phyloP scores from a whole-genome alignment of 2,329 filamentous ascomycete genomes.

The Alternaria ventricosa region DNA sequence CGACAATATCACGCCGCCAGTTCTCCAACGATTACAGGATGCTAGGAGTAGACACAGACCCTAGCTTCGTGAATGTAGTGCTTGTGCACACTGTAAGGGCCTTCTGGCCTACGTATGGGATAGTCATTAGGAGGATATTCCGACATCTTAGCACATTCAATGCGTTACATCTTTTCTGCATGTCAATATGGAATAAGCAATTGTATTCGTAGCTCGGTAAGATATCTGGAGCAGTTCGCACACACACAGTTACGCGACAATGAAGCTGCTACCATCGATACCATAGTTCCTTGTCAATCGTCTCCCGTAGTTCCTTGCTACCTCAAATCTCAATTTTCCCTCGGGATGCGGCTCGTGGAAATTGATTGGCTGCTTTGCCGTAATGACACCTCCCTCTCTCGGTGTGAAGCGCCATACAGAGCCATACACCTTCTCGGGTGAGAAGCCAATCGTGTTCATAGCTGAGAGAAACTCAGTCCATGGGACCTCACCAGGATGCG shows the following conservation, averaged over 20 bases:
- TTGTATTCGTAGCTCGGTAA: too few relatives aligned
- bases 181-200: too few relatives aligned
- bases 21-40: too few relatives aligned
- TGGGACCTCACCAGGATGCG: neutral
- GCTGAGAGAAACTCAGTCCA: neutral
- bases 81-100: too few relatives aligned
- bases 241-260: neutral
- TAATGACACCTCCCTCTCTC: neutral
- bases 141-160: too few relatives aligned
- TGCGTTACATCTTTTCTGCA: too few relatives aligned
- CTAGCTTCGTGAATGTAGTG: too few relatives aligned
- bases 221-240: too few relatives aligned
- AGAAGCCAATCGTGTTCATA: neutral
- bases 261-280: neutral
- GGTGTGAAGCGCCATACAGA: neutral
- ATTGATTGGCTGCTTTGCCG: neutral
- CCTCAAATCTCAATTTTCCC: neutral
- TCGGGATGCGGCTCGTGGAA: neutral
- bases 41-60: too few relatives aligned
- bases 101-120: too few relatives aligned
- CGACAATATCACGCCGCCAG: too few relatives aligned
- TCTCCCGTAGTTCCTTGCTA: neutral
- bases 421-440: neutral
- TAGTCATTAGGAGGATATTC: too few relatives aligned
- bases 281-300: neutral